These are phyloP conservation scores for Letharia lupina DNA, from an alignment of 495 filamentous ascomycete genomes.

Conservation along the genomic window DNA sequence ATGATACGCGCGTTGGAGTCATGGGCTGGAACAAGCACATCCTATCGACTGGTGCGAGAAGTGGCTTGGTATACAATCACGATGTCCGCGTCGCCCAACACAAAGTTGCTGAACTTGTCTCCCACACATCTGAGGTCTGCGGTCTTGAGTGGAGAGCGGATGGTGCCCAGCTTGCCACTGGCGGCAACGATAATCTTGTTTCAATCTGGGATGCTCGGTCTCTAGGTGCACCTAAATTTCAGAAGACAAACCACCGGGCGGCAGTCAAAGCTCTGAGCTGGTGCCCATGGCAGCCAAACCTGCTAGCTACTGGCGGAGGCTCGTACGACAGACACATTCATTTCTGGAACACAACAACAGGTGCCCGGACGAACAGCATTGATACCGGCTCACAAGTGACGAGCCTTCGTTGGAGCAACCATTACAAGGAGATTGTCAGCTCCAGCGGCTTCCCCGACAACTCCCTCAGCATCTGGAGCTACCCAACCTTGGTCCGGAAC, in stretches of 20 bases:
- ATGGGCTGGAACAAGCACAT: slow-evolving; percentile 99
- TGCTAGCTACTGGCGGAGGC: slow-evolving; percentile 92
- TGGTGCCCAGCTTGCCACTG: slow-evolving; percentile 90
- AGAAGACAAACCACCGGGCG: slow-evolving; percentile 98
- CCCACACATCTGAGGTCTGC: slow-evolving; percentile 94
- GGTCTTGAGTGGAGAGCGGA: slow-evolving; percentile 96
- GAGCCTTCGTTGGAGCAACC: slow-evolving; percentile 85
- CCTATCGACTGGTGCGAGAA: slow-evolving; percentile 87
- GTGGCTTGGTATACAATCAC: slow-evolving; percentile 96
- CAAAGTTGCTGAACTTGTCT: slow-evolving; percentile 93
- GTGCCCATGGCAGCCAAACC: slow-evolving; percentile 98
- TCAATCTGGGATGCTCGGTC: slow-evolving; percentile 98
- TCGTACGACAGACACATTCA: slow-evolving; percentile 97
- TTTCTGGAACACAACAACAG: slow-evolving; percentile 99
- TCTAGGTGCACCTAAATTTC: slow-evolving; percentile 87
- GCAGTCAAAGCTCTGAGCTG: slow-evolving; percentile 96
- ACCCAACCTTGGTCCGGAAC: slow-evolving; percentile 90
- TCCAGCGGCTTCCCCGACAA: slow-evolving; percentile 98
- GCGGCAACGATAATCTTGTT: slow-evolving; percentile 96
- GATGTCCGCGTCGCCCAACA: slow-evolving; percentile 96
- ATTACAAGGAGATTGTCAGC: slow-evolving; percentile 96
- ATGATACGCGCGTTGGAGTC: slow-evolving; percentile 91
- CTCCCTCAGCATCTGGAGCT: slow-evolving; percentile 96
- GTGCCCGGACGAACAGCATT: slow-evolving; percentile 96
- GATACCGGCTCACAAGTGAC: slow-evolving; percentile 97